Base-by-base conservation (phyloP, 1,284 basidiomycete genomes). In the Tilletia walkeri region DNA sequence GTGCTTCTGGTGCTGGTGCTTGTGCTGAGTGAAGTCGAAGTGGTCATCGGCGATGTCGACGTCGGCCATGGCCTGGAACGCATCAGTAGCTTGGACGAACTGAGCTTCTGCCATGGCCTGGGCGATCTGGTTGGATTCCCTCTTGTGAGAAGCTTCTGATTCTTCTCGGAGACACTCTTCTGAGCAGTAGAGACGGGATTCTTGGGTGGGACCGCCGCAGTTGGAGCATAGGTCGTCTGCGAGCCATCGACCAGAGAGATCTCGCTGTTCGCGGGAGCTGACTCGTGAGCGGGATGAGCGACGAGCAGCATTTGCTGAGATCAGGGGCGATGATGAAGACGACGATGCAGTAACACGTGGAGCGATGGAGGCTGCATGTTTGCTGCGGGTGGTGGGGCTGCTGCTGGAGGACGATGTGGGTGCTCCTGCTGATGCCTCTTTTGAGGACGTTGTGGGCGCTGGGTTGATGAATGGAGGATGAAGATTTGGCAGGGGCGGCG, bases 11-110 rank as follows among this genome's bases (percentile, higher is more conserved):
- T 24, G 59, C 16, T 63, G 41, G 41, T 63, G 30, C 36, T 41
- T 2, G 12, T 63, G 20, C 56, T 36, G 12, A 24, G 10, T 20
- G 38, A 16, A 18, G 30, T 63, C 30, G 30, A 38, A 24, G 30
- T 38, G 18, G 34, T 39, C 59, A 39, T 63, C 59, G 20, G 20
- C 54, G 54, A 56, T 56, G 34, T 56, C 54, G 54, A 56, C 54
- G 20, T 56, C 54, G 30, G 59, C 59, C 59, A 63, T 63, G 34
- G 59, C 59, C n/a, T 63, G 59, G 38, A 38, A 63, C 5, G 59
- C 59, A 4, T 63, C 30, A 2, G 54, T 34, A 4, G 20, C 10
- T 12, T 56, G 54, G 10, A 56, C n/a, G 20, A 56, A 34, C 4
- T 24, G 54, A 2, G 20, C 54, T 41, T 63, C 59, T 63, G 59